Percentiles rank a stretch among this genome's conserved stretches.
Conservation (phyloP, 441 rosid genomes). For the Arabidopsis lyrata region DNA sequence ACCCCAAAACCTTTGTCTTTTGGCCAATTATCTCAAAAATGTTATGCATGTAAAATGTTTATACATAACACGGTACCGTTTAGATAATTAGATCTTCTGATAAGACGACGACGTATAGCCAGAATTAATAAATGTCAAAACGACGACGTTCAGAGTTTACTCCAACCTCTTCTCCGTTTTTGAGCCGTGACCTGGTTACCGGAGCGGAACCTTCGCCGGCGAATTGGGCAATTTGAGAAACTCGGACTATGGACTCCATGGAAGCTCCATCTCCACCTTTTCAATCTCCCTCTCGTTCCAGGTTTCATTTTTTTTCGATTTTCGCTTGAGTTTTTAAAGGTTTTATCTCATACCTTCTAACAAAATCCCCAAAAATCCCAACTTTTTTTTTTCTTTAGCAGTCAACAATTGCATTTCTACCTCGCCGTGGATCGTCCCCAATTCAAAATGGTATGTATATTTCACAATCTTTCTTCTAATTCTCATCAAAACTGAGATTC, state of each 20-base stretch:
- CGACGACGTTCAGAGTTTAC: neutral
- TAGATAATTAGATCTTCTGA: no score
- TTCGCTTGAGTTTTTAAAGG: no score
- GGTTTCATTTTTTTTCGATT: no score
- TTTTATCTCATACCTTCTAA: no score
- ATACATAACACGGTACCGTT: no score
- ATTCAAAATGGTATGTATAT: slow-evolving; percentile 68
- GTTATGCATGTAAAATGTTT: no score
- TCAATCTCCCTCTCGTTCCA: slow-evolving; percentile 52
- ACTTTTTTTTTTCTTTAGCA: slow-evolving; percentile 31
- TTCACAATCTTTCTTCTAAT: slow-evolving; percentile 19
- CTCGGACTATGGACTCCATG: slow-evolving; percentile 42
- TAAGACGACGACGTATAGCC: no score
- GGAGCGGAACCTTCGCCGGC: slow-evolving; percentile 10
- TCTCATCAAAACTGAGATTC: neutral
- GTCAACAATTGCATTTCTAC: slow-evolving; percentile 79
- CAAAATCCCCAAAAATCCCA: neutral
- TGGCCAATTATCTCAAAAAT: no score
- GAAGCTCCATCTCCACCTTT: slow-evolving; percentile 61
- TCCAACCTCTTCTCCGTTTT: neutral
- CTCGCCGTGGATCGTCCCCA: slow-evolving; percentile 83
- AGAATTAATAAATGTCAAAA: no score
- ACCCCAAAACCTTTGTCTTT: no score
- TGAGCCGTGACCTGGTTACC: neutral
- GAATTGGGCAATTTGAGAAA: neutral